A percentile compares a stretch with the other conserved stretches of the same genome.
phyloP scores from a whole-genome alignment of 192 early-diverging fungal genomes.

The Linnemannia zychae region DNA sequence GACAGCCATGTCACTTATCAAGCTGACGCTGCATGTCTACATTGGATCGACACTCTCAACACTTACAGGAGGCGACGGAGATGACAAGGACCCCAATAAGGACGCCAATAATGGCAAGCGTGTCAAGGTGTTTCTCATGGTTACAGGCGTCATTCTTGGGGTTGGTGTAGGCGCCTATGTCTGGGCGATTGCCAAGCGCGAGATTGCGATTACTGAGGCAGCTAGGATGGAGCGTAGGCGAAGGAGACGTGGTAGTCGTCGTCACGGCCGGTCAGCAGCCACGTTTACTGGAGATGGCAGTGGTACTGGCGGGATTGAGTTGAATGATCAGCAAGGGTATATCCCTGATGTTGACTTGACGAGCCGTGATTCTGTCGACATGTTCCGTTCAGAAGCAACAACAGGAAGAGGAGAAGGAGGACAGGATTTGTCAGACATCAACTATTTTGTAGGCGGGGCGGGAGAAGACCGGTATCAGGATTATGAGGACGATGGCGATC shows the following conservation, averaged over 20 bases:
- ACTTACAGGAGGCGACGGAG: constrained; percentile 46
- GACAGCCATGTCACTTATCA: constrained; percentile 69
- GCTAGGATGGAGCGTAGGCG: constrained; percentile 28
- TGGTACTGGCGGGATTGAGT: constrained; percentile 7
- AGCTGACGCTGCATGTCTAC: constrained; percentile 71
- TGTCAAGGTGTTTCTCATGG: constrained; percentile 34
- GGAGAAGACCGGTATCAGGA: constrained; percentile 9
- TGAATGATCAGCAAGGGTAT: constrained; percentile 11
- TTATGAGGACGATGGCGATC: constrained; percentile 49
- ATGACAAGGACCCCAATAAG: constrained; percentile 36
- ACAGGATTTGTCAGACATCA: background rate
- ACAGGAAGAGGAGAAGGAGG: background rate
- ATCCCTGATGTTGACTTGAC: constrained; percentile 24
- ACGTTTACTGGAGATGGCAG: background rate
- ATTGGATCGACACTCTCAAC: constrained; percentile 71
- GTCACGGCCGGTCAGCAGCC: background rate
- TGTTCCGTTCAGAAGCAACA: background rate
- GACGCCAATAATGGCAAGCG: constrained; percentile 22
- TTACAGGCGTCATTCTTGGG: constrained; percentile 49
- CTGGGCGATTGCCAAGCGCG: constrained; percentile 58
- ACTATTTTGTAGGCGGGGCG: background rate
- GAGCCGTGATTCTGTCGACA: background rate
- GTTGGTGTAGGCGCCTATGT: constrained; percentile 66
- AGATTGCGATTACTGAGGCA: constrained; percentile 45
- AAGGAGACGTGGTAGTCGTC: constrained; percentile 12